Conservation (phyloP, 1,139 yeast genomes). For the Hemisphaericaspora lyxosophila region DNA sequence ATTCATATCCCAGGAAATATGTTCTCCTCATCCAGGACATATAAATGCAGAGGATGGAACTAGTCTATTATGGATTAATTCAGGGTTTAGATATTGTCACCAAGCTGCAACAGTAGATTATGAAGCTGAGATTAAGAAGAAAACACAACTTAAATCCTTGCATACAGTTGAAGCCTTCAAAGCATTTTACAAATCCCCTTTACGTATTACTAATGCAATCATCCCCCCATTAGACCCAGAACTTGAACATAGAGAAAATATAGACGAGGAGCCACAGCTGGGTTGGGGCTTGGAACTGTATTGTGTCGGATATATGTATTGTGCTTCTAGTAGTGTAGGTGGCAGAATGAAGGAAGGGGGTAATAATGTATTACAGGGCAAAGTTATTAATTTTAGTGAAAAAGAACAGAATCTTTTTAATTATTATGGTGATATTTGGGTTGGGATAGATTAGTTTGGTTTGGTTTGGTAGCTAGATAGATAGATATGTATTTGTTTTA, state of each 20-base stretch:
- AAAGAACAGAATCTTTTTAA: slow-evolving; percentile 19
- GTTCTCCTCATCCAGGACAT: slow-evolving; percentile 47
- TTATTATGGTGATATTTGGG: slow-evolving; percentile 34
- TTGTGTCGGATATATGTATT: slow-evolving; percentile 43
- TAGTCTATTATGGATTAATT: slow-evolving; percentile 30
- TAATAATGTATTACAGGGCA: slow-evolving; percentile 26
- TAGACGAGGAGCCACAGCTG: slow-evolving; percentile 26
- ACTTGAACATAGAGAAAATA: slow-evolving; percentile 18
- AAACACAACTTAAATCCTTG: slow-evolving; percentile 21
- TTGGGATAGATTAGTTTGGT: slow-evolving; percentile 16
- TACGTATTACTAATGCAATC: slow-evolving; percentile 28
- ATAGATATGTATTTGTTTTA: too few species aligned
- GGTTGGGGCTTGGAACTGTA: slow-evolving; percentile 35
- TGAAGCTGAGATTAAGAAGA: slow-evolving; percentile 20
- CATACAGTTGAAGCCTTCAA: slow-evolving; percentile 25
- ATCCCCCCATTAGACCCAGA: slow-evolving; percentile 28
- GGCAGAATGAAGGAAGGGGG: slow-evolving; percentile 24
- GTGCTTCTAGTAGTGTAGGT: slow-evolving; percentile 42
- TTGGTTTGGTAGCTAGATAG: too few species aligned
- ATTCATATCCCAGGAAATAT: slow-evolving; percentile 29
- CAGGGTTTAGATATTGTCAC: slow-evolving; percentile 33
- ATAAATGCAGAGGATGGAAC: slow-evolving; percentile 27
- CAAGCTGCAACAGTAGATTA: slow-evolving; percentile 19
- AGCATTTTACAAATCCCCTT: slow-evolving; percentile 25
- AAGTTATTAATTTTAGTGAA: slow-evolving; percentile 22